Base-by-base conservation (phyloP, 2,329 filamentous ascomycete genomes). In the Intubia oerlemansii region DNA sequence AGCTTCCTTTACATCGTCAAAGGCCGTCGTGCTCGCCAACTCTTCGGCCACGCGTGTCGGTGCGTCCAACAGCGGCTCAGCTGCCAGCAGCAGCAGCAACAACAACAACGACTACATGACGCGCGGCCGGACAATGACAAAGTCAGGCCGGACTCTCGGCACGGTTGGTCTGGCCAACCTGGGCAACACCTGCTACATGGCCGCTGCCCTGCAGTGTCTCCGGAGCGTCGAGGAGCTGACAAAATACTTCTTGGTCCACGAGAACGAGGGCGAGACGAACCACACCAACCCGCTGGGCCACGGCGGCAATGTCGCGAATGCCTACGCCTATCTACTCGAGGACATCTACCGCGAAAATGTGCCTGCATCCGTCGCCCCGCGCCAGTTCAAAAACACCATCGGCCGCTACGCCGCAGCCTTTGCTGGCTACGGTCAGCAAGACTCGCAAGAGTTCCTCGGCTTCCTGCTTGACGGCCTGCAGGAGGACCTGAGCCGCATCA, bases 171-270 rank as follows among this genome's bases (percentile, higher is more conserved):
- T 98, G 29, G 70, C 67, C 37, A 98, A 98, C 44, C 56, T 98
- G 10, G 88, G 88, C 27, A 98, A 98, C 44, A 95, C 88, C 0
- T 98, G 88, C 52, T 98, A 98, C 53, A 93, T 95, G 84, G 95
- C 95, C 50, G 92, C 85, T 14, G 88, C 88, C 8, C 58, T 95
- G 31, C 88, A 98, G 47, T 98, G 88, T 47, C 68, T 98, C 29
- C 72, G 85, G 28, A 90, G 80, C 41, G 82, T 93, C 0, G 80
- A 92, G 44, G 88, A 98, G 49, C 55, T 98, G 37, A 85, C 81
- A 5, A 73, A 82, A 42, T 98, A 92, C 49, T 95, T 98, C 49
- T 51, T 93, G 28, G 60, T 66, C 28, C 63, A 71, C 34, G 64
- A 73, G 36, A 82, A 79, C 51, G 68, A 75, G 41, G 55, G 61